Percentiles rank a stretch among this genome's conserved stretches.
Conservation (phyloP, 1,284 basidiomycete species). For the Termitomyces sp. region DNA sequence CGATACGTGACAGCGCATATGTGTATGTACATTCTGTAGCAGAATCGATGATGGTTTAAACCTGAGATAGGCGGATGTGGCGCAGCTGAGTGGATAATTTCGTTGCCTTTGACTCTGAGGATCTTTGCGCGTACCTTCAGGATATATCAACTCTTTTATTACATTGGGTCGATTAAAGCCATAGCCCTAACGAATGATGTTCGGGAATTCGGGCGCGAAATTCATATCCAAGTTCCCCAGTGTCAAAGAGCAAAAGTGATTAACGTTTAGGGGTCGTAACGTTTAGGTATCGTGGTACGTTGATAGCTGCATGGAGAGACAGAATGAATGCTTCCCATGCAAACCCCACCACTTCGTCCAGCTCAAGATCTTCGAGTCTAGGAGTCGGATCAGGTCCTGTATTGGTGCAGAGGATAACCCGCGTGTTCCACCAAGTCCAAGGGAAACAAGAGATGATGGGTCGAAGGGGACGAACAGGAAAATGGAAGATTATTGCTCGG, state of each 20-base stretch:
- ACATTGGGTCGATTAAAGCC: neutral
- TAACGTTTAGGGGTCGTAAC: no score
- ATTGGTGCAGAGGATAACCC: neutral
- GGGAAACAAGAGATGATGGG: neutral
- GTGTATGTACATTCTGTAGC: neutral
- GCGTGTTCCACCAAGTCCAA: neutral
- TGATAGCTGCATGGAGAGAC: neutral
- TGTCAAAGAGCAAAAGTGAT: neutral
- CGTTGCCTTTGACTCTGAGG: neutral
- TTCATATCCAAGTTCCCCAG: neutral
- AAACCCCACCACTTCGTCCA: neutral
- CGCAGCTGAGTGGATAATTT: neutral
- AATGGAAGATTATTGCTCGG: neutral
- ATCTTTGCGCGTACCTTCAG: neutral
- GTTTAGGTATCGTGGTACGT: neutral
- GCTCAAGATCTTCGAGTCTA: neutral
- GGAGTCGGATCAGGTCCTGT: neutral
- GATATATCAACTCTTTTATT: neutral
- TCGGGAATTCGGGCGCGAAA: neutral
- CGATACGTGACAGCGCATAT: neutral
- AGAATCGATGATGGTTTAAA: neutral
- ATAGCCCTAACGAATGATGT: neutral
- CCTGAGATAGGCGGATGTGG: neutral
- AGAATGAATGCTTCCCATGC: neutral
- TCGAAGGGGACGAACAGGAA: neutral